Evolutionary conservation across 148 eudicot species (phyloP).

Genomic region (Diospyros kaki): DNA sequence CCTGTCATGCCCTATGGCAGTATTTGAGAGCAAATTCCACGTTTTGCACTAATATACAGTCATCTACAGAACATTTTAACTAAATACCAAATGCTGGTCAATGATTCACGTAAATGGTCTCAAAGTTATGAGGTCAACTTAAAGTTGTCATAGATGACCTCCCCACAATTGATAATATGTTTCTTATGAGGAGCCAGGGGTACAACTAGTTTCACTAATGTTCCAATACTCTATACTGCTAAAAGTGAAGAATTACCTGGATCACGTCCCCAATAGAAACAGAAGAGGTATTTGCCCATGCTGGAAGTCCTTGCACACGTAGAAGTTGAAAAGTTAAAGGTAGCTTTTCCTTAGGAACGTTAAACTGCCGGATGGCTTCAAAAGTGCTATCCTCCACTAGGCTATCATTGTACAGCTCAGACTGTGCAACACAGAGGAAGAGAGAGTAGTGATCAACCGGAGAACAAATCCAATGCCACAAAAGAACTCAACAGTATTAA

Average conservation of each 20-base stretch:
- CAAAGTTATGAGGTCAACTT: not conserved
- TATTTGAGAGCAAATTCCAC: not conserved
- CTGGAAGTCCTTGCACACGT: conserved; percentile 71
- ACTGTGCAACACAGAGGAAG: conserved; percentile 18
- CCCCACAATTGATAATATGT: not conserved
- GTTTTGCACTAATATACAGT: not conserved
- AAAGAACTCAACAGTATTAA: not conserved
- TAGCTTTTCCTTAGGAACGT: conserved; percentile 38
- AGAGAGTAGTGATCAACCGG: not conserved
- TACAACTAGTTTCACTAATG: not conserved
- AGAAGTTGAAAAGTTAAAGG: conserved; percentile 71
- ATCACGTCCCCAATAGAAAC: conserved; percentile 77
- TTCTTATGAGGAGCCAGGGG: not conserved
- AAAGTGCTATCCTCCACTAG: conserved; percentile 24
- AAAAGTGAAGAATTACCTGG: conserved; percentile 39
- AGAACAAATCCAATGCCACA: not conserved
- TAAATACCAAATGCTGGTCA: not conserved
- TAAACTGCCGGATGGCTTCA: conserved; percentile 61
- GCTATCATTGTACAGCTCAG: conserved; percentile 17
- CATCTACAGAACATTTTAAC: not conserved
- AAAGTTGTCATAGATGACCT: not conserved
- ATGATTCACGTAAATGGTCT: not conserved
- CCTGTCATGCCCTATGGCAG: not conserved
- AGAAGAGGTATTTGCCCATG: conserved; percentile 78
- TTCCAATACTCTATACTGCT: not conserved